Conservation (phyloP, 441 rosid genomes). For the Populus trichocarpa region DNA sequence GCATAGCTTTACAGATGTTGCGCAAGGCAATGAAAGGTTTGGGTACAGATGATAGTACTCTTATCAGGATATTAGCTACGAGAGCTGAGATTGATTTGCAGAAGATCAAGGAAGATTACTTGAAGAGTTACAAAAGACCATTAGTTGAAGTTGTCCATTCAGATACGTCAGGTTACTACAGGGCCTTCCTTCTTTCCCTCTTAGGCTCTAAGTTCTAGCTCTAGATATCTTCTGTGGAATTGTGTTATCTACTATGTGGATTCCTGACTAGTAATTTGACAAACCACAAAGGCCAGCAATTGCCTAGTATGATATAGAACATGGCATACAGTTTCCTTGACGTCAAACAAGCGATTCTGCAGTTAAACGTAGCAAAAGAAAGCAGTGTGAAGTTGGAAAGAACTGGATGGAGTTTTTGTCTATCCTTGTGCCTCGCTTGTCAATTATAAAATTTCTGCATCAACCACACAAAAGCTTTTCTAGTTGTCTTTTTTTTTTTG, state of each 20-base stretch:
- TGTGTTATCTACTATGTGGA: background rate
- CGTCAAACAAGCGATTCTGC: background rate
- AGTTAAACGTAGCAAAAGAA: background rate
- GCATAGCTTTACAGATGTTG: conserved; percentile 40
- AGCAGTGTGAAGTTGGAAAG: background rate
- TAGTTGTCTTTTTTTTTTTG: background rate
- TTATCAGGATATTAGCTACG: conserved; percentile 59
- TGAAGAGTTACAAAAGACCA: conserved; percentile 50
- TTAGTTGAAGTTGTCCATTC: conserved; percentile 60
- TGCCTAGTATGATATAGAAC: background rate
- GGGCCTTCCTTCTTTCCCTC: conserved; percentile 58
- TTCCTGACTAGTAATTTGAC: background rate
- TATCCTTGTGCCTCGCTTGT: background rate
- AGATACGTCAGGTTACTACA: conserved; percentile 65
- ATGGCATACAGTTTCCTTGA: background rate
- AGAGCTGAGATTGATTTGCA: conserved; percentile 73
- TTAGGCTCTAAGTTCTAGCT: conserved; percentile 36
- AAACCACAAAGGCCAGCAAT: background rate
- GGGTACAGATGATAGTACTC: conserved; percentile 58
- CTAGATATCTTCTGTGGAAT: background rate
- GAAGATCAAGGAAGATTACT: conserved; percentile 47
- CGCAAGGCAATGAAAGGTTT: conserved; percentile 71
- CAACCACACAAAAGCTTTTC: background rate
- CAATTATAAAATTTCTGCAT: background rate
- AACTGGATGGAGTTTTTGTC: background rate